Conservation (phyloP, 2,329 filamentous ascomycete genomes). For the Cercospora zeae-maydis region DNA sequence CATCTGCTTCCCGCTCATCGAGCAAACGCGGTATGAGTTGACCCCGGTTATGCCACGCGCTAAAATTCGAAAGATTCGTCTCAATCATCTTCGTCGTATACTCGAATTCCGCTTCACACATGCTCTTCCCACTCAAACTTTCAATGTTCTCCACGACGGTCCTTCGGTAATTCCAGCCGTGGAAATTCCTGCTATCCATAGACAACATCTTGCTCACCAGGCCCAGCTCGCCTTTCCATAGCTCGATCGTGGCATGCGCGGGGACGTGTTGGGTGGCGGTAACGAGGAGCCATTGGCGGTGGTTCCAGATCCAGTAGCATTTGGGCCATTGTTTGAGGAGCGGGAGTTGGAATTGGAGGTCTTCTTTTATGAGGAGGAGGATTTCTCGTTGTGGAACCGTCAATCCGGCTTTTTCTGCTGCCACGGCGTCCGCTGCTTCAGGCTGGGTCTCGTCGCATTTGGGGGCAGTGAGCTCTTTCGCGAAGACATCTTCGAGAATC, state of each 20-base stretch:
- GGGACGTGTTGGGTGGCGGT: slow-evolving; percentile 65
- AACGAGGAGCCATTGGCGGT: slow-evolving; percentile 78
- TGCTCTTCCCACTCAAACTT: slow-evolving; percentile 45
- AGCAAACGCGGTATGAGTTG: slow-evolving; percentile 76
- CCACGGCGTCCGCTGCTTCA: slow-evolving; percentile 26
- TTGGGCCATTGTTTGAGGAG: slow-evolving; percentile 84
- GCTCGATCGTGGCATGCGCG: slow-evolving; percentile 51
- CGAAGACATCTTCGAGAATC: slow-evolving; percentile 61
- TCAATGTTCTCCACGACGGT: slow-evolving; percentile 75
- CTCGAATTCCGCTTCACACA: slow-evolving; percentile 76
- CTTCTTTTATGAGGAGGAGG: slow-evolving; percentile 60
- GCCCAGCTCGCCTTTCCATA: slow-evolving; percentile 82
- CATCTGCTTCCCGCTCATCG: slow-evolving; percentile 63
- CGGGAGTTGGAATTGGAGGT: slow-evolving; percentile 78
- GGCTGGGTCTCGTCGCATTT: slow-evolving; percentile 18
- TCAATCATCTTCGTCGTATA: slow-evolving; percentile 90
- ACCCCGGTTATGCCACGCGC: slow-evolving; percentile 89
- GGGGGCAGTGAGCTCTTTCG: slow-evolving; percentile 42
- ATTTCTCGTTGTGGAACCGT: slow-evolving; percentile 37
- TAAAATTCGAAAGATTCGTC: slow-evolving; percentile 88
- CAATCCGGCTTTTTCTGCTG: slow-evolving; percentile 27
- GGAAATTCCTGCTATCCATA: slow-evolving; percentile 86
- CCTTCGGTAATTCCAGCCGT: slow-evolving; percentile 90
- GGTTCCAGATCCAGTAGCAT: slow-evolving; percentile 99
- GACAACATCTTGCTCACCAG: slow-evolving; percentile 84